phyloP scores from a whole-genome alignment of 345 rosid species.

The Syzygium aqueum region DNA sequence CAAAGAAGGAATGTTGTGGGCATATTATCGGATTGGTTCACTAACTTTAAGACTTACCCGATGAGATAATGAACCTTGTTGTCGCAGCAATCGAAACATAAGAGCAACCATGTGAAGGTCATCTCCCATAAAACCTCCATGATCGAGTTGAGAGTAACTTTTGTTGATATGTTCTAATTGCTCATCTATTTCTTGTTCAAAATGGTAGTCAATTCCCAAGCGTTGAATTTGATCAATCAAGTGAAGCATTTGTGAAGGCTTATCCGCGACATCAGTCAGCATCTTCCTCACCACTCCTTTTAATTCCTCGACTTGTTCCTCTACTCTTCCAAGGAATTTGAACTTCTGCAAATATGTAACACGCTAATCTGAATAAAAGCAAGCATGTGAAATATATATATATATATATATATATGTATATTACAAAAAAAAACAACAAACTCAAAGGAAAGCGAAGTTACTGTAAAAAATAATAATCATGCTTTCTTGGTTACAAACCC shows the following conservation, averaged over 20 bases:
- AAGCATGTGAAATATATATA: too few species aligned
- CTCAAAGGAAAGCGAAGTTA: neutral
- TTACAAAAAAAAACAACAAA: neutral
- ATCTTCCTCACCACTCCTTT: constrained; percentile 7
- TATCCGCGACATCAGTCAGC: neutral
- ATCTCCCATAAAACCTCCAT: too few species aligned
- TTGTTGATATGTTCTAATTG: neutral
- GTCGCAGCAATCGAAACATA: too few species aligned
- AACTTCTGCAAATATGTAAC: neutral
- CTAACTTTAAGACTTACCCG: too few species aligned
- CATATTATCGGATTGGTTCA: too few species aligned
- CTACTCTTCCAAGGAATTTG: neutral
- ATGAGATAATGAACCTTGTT: too few species aligned
- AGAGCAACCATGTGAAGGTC: too few species aligned
- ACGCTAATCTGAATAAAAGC: neutral
- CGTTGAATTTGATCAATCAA: too few species aligned
- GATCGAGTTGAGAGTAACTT: too few species aligned
- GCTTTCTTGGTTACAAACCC: neutral
- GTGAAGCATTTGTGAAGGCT: neutral
- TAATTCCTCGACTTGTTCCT: constrained; percentile 1
- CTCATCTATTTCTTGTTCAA: constrained; percentile 22
- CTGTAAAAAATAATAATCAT: neutral
- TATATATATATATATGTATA: too few species aligned
- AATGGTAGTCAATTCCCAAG: constrained; percentile 42
- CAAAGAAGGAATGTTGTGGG: too few species aligned